Conservation (phyloP, 2,329 filamentous ascomycete genomes). For the Epichloe aotearoae region DNA sequence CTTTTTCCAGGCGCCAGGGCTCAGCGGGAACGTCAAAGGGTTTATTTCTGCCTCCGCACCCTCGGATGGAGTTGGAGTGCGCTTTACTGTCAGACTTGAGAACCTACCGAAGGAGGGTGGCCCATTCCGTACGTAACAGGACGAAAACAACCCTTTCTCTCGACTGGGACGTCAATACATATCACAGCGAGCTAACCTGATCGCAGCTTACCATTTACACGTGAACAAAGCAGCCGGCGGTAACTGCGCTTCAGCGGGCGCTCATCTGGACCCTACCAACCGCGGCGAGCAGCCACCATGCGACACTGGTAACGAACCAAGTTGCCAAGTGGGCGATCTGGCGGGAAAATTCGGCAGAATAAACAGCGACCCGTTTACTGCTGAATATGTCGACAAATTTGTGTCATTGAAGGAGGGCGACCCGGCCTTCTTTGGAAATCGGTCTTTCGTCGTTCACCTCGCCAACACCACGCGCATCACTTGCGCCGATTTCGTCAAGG, state of each 20-base stretch:
- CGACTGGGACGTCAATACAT: neutral
- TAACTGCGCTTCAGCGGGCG: constrained; percentile 56
- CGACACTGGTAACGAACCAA: constrained; percentile 39
- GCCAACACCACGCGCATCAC: constrained; percentile 50
- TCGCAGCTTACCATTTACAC: constrained; percentile 60
- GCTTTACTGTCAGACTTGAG: constrained; percentile 40
- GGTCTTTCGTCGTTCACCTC: constrained; percentile 51
- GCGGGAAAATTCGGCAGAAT: constrained; percentile 60
- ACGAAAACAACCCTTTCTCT: neutral
- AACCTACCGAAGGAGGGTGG: constrained; percentile 45
- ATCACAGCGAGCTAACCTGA: neutral
- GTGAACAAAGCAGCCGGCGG: constrained; percentile 46
- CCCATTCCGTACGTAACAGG: constrained; percentile 42
- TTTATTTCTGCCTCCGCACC: constrained; percentile 34
- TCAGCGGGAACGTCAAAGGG: constrained; percentile 30
- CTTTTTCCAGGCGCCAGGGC: constrained; percentile 39
- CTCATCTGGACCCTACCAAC: constrained; percentile 57
- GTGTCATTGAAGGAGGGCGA: constrained; percentile 37
- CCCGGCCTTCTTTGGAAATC: constrained; percentile 50
- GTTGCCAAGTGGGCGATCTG: constrained; percentile 66
- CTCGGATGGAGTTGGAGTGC: constrained; percentile 39
- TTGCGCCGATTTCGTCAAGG: constrained; percentile 45
- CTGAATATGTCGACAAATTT: constrained; percentile 42
- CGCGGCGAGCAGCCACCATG: constrained; percentile 52
- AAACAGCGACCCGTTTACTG: constrained; percentile 33